Base-by-base conservation (phyloP, 805 yeast species). In the Zygoascus tannicola region DNA sequence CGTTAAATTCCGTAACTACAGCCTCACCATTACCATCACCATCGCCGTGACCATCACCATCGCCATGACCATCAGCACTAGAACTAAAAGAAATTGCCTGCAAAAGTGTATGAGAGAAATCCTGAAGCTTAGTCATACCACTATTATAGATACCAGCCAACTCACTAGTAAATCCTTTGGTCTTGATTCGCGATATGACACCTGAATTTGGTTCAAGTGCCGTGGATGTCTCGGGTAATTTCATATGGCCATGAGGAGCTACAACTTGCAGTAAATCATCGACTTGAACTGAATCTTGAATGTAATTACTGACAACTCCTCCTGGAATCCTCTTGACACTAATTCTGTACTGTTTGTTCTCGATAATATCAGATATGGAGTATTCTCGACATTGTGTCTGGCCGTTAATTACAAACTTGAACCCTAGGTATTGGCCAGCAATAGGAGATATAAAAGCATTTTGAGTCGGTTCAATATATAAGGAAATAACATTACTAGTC, bases 171-270 rank as follows among this genome's bases (percentile, higher is more conserved):
- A 26, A 26, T 26, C 30, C 30, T 12, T 26, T 26, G 30, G 30
- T 8, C 30, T 26, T 26, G 7, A 26, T 26, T 7, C 12, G 7
- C 10, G 7, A 8, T 8, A 8, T 26, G 7, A 12, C 30, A 7
- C 7, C 12, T 18, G 22, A 22, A 33, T 33, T 33, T 14, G 26
- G 38, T 21, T 35, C 22, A 66, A 63, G 46, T 26, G 7, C 30
- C 12, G 7, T 12, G 30, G 10, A 8, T 64, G 35, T 22, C 55
- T 49, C 38, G 55, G 37, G n/a, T 38, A 38, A 56, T 3, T 60
- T 55, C 47, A 79, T 68, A 26, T 26, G 30, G 32, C 86, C 87
- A 20, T 69, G 65, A 30, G 87, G 87, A 3, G 83, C 75, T 43
- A 77, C 66, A 22, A 78, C 65, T 39, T 66, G 64, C 2, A 80